These are phyloP conservation scores for Colletotrichum sp. DNA, from an alignment of 2,329 filamentous ascomycete species.

Conservation along the genomic window DNA sequence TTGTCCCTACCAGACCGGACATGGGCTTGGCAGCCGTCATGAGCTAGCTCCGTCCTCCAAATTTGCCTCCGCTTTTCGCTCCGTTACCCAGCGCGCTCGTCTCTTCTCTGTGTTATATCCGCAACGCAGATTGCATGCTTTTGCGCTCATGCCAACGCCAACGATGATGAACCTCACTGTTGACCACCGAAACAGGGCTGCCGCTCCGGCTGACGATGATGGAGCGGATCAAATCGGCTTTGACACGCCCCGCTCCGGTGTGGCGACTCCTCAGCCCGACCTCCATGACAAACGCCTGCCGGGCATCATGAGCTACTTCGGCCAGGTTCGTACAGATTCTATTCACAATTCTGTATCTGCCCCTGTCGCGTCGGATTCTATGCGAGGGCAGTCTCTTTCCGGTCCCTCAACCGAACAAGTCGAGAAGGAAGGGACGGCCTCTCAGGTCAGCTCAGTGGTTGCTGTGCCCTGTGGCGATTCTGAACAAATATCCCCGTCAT, in stretches of 20 bases:
- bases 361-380: conserved; percentile 31
- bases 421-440: conserved; percentile 7
- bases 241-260: conserved; percentile 86
- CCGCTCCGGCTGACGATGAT: conserved; percentile 69
- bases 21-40: conserved; percentile 41
- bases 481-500: conserved; percentile 15
- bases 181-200: conserved; percentile 61
- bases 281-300: conserved; percentile 93
- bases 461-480: conserved; percentile 17
- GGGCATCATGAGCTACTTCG: conserved; percentile 96
- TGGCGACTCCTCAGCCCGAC: conserved; percentile 93
- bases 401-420: conserved; percentile 19
- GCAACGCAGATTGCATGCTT: conserved; percentile 7
- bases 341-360: conserved; percentile 31
- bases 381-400: conserved; percentile 7
- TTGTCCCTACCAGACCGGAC: background rate
- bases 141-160: conserved; percentile 18
- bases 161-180: conserved; percentile 45
- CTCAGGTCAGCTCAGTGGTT: conserved; percentile 18
- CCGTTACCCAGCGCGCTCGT: background rate
- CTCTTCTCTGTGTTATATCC: conserved; percentile 7
- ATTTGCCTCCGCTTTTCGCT: conserved; percentile 16
- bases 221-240: conserved; percentile 79
- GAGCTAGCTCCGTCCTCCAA: conserved; percentile 30
- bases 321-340: conserved; percentile 96